Base-by-base conservation (phyloP, 805 yeast genomes). In the Myxozyma neglecta region DNA sequence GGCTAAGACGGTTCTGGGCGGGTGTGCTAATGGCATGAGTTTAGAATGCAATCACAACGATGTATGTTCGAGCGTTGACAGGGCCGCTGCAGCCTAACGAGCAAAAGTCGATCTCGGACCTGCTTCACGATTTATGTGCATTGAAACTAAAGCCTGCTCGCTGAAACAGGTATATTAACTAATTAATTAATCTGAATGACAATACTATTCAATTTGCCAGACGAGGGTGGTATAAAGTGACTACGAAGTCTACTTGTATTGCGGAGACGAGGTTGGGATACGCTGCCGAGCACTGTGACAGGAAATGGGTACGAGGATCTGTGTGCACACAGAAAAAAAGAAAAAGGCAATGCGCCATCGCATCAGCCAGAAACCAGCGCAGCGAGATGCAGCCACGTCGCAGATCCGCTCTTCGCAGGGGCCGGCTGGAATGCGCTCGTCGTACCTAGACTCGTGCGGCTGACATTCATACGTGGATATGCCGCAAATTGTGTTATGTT, bases 31-130 rank as follows among this genome's bases (percentile, higher is more conserved):
- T 18, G 16, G 20, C 10, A 50, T 24, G 32, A 40, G 5, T 36
- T 18, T 43, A 71, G 65, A 72, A 72, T 53, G 67, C 73, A n/a
- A 18, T 71, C 40, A 52, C 72, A 16, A 64, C 72, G 45, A 52
- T 72, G 57, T 71, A 68, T 54, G 32, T 72, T 35, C 69, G 75
- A 13, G 36, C 50, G n/a, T 7, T 51, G 29, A 14, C 52, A 14
- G 63, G 59, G 14, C 35, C 56, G 39, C 14, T 55, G 39, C 24
- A 10, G 36, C 44, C 53, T 3, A 40, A 44, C 7, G 54, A 47
- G 49, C 43, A 58, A 9, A 24, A 39, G 46, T 39, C 61, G 39
- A 46, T 58, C 16, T n/a, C 52, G 42, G 61, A 58, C 10, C 11
- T 55, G 34, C 49, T 55, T 11, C 11, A 9, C 10, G 59, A 47